Base-by-base conservation (phyloP, 108 stramenopile species). In the Chaetoceros muelleri region DNA sequence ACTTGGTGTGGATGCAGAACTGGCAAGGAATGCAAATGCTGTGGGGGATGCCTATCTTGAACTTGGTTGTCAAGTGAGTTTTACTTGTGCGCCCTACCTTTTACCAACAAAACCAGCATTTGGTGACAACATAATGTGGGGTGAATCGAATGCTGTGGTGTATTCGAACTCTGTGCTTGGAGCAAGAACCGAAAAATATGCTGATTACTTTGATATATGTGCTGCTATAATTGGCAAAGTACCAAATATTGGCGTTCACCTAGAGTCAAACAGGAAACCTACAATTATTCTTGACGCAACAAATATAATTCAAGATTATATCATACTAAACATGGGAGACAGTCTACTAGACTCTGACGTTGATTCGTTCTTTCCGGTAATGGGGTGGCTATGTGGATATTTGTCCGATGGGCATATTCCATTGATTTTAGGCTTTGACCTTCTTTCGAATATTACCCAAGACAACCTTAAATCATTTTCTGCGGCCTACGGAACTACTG, bases 51-150 rank as follows among this genome's bases (percentile, higher is more conserved):
- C 79, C 19, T 91, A 91, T 48, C 51, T 91, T 20, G 58, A 74
- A 2, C 51, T 91, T 25, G 85, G 84, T 18, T 84, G 83, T 71
- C 54, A 67, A 7, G 55, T 56, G 13, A 73, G 73, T 16, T 87
- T 91, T 63, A 91, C 90, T 3, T 91, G 90, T 67, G 90, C 90
- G 27, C 90, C 90, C 2, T 91, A 91, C 61, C 68, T 91, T 10
- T 30, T 87, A 21, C 62, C 62, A 10, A 44, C 45, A 19, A 64
- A 51, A 24, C 74, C 74, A 27, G 25, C 60, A 2, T 46, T 55
- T 13, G 67, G 65, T 25, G 68, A 85, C 28, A 67, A 90, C 30
- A 70, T 85, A 8, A 72, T 69, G 13, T 90, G 84, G 85, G 83
- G 83, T 5, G 90, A 91, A 73, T 71, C 69, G 50, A 91, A 92